A percentile compares a stretch with the other conserved stretches of the same genome.
Conservation (phyloP, 2,329 filamentous ascomycete genomes). For the Verruconis gallopava region DNA sequence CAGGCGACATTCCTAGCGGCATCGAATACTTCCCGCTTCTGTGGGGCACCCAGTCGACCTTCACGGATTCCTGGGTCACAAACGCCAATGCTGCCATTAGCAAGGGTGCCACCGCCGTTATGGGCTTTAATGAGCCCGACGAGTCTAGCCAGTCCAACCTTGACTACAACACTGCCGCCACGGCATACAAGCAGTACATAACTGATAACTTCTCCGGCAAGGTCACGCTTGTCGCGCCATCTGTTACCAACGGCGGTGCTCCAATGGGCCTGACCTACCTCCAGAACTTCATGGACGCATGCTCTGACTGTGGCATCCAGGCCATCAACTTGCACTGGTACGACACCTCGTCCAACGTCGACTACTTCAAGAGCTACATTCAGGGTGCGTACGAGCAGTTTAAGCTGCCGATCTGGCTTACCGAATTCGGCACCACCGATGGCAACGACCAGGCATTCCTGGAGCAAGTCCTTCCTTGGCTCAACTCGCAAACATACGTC, state of each 20-base stretch:
- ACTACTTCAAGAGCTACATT: constrained; percentile 11
- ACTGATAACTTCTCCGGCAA: constrained; percentile 12
- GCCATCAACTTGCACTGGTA: constrained; percentile 21
- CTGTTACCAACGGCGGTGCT: constrained; percentile 18
- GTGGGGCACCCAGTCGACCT: constrained; percentile 11
- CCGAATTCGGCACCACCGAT: constrained; percentile 19
- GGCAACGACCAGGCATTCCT: constrained; percentile 16
- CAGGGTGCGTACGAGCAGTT: constrained; percentile 1
- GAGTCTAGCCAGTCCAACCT: constrained; percentile 23
- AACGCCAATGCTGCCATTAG: constrained; percentile 15
- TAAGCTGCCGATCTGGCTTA: constrained; percentile 21
- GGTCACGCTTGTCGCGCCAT: constrained; percentile 16
- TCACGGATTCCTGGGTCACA: constrained; percentile 15
- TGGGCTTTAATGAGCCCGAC: constrained; percentile 26
- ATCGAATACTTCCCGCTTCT: constrained; percentile 54
- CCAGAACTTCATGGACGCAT: constrained; percentile 15
- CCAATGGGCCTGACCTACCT: constrained; percentile 16
- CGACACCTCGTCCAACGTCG: constrained; percentile 10
- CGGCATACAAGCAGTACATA: constrained; percentile 14
- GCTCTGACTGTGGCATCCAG: constrained; percentile 15
- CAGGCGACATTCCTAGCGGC: constrained; percentile 25
- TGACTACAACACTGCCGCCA: constrained; percentile 20
- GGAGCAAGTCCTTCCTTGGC: constrained; percentile 20
- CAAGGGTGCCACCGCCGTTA: constrained; percentile 15
- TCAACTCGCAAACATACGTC: constrained; percentile 19